Percentiles rank a stretch among this genome's conserved stretches.
These are phyloP conservation scores for Geotrichum cucujoidarum DNA, from an alignment of 1,139 yeast genomes.

Conservation along the genomic window DNA sequence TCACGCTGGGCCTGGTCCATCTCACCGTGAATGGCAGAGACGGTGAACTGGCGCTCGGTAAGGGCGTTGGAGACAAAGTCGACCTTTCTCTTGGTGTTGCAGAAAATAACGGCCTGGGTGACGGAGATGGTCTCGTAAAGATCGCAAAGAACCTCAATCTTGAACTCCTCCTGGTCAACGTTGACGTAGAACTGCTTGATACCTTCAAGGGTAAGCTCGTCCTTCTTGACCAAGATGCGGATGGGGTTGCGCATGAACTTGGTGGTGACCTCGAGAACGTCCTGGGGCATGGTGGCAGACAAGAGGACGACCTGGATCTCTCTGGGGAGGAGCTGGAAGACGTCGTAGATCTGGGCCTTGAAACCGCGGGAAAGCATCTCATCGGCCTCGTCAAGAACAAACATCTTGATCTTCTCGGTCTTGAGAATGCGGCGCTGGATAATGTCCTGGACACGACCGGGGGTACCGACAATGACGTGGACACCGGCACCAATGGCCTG, in stretches of 20 bases:
- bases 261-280: conserved; percentile 77
- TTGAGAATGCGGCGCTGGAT: conserved; percentile 66
- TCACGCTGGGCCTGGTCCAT: conserved; percentile 94
- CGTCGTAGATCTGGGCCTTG: conserved; percentile 87
- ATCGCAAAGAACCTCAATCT: conserved; percentile 90
- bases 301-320: conserved; percentile 88
- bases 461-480: conserved; percentile 95
- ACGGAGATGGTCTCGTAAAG: conserved; percentile 89
- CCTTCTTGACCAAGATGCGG: conserved; percentile 83
- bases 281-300: conserved; percentile 84
- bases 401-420: conserved; percentile 70
- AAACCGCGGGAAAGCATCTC: conserved; percentile 87
- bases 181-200: conserved; percentile 82
- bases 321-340: conserved; percentile 73
- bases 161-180: conserved; percentile 92
- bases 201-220: conserved; percentile 83
- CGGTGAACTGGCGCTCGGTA: conserved; percentile 77
- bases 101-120: conserved; percentile 93
- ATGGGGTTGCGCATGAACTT: conserved; percentile 90
- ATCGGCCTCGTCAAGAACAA: conserved; percentile 92
- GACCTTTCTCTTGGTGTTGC: conserved; percentile 87
- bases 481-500: conserved; percentile 70
- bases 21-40: conserved; percentile 94
- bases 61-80: conserved; percentile 85
- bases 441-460: conserved; percentile 89